phyloP scores from a whole-genome alignment of 768 basidiomycete genomes.

The Crassisporium funariophilum region DNA sequence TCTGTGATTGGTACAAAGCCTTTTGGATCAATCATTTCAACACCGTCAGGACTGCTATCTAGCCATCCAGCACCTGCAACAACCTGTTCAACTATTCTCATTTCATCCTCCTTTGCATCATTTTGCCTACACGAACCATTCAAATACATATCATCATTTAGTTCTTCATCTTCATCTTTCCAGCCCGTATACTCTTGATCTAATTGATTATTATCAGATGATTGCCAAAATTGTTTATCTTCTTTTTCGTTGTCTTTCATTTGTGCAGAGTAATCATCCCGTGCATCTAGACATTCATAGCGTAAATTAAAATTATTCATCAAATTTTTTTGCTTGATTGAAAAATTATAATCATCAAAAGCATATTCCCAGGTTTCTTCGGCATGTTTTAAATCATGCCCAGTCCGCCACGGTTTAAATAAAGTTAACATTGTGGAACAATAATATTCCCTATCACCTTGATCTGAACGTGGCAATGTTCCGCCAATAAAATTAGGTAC shows the following conservation, averaged over 20 bases:
- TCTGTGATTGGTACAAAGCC: background rate
- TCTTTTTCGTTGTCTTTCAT: constrained; percentile 14
- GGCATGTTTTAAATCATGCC: constrained; percentile 22
- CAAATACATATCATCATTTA: constrained; percentile 1
- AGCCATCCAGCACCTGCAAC: too few relatives aligned
- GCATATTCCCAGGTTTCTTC: constrained; percentile 25
- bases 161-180: background rate
- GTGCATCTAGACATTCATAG: constrained; percentile 39
- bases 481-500: constrained; percentile 34
- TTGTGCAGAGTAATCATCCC: constrained; percentile 32
- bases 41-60: too few relatives aligned
- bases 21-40: too few relatives aligned
- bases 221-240: constrained; percentile 2
- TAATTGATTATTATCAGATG: background rate
- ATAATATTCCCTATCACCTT: constrained; percentile 32
- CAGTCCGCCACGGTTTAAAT: constrained; percentile 32
- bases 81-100: too few relatives aligned
- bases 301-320: constrained; percentile 32
- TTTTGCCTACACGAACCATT: too few relatives aligned
- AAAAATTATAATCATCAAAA: constrained; percentile 18
- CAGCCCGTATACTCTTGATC: constrained; percentile 1
- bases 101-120: too few relatives aligned
- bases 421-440: constrained; percentile 31
- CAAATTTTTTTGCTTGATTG: constrained; percentile 8
- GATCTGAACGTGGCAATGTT: constrained; percentile 29